Evolutionary conservation across 306 rosid genomes (phyloP).

Genomic region (Vachellia collinsii): DNA sequence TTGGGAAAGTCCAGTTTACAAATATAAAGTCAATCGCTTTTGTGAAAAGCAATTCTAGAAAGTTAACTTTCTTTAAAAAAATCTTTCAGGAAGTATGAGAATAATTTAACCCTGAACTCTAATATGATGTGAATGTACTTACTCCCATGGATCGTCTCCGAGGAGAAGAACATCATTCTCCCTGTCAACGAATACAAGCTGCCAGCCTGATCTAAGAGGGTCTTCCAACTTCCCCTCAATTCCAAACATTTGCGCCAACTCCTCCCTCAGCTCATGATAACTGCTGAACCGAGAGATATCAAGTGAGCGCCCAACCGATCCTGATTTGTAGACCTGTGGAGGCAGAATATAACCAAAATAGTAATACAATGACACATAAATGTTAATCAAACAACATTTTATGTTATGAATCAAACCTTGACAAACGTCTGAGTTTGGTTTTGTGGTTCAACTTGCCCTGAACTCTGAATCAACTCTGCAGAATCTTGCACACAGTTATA

Average conservation of each 20-base stretch:
- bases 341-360: slow-evolving; percentile 36
- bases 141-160: slow-evolving; percentile 99
- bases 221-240: slow-evolving; percentile 94
- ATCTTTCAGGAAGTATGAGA: neutral
- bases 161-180: slow-evolving; percentile 95
- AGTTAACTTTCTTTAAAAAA: too few relatives aligned
- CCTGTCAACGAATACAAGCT: slow-evolving; percentile 99
- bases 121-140: slow-evolving; percentile 46
- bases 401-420: slow-evolving; percentile 54
- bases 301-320: slow-evolving; percentile 89
- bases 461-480: slow-evolving; percentile 65
- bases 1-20: neutral
- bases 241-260: slow-evolving; percentile 90
- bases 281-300: slow-evolving; percentile 94
- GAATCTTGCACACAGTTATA: slow-evolving; percentile 76
- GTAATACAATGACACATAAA: slow-evolving; percentile 2
- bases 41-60: neutral
- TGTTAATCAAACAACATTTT: slow-evolving; percentile 1
- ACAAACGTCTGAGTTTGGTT: slow-evolving; percentile 74
- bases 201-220: slow-evolving; percentile 99
- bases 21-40: neutral
- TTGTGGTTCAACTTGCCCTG: slow-evolving; percentile 75
- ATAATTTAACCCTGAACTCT: neutral
- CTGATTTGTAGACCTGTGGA: slow-evolving; percentile 80
- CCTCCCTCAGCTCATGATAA: slow-evolving; percentile 92